Conservation (phyloP, 345 rosid genomes). For the Eucalyptus cloeziana region DNA sequence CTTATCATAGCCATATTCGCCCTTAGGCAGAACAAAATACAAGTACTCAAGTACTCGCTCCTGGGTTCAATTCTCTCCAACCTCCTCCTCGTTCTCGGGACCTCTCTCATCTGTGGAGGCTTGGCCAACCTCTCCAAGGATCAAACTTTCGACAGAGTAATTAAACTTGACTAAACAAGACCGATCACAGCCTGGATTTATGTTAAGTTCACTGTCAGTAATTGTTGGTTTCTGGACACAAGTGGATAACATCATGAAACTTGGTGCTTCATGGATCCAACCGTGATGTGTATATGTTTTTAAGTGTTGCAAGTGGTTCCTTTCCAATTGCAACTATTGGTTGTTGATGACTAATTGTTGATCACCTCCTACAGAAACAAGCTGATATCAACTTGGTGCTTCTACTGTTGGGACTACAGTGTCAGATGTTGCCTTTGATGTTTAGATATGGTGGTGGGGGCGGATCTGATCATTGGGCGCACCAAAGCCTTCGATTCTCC, state of each 20-base stretch:
- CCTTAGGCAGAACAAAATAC: constrained; percentile 49
- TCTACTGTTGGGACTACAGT: constrained; percentile 54
- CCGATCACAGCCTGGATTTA: neutral
- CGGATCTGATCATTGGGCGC: constrained; percentile 5
- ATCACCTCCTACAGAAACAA: constrained; percentile 43
- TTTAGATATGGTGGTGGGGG: constrained; percentile 11
- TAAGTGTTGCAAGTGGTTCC: neutral
- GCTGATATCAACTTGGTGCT: constrained; percentile 68
- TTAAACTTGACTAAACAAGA: neutral
- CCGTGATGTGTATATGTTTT: neutral
- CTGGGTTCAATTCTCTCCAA: constrained; percentile 86
- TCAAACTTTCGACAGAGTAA: constrained; percentile 69
- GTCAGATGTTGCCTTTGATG: constrained; percentile 68
- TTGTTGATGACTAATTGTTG: neutral
- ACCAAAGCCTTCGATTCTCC: constrained; percentile 36
- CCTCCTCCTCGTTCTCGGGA: constrained; percentile 79
- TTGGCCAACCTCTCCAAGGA: constrained; percentile 63
- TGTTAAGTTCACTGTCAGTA: neutral
- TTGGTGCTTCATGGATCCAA: neutral
- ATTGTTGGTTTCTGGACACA: neutral
- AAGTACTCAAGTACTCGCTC: constrained; percentile 65
- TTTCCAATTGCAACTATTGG: neutral
- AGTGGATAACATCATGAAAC: neutral
- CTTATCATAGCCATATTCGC: constrained; percentile 81
- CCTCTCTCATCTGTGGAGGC: constrained; percentile 78